Base-by-base conservation (phyloP, 2,329 filamentous ascomycete genomes). In the Stagonosporopsis vannaccii region DNA sequence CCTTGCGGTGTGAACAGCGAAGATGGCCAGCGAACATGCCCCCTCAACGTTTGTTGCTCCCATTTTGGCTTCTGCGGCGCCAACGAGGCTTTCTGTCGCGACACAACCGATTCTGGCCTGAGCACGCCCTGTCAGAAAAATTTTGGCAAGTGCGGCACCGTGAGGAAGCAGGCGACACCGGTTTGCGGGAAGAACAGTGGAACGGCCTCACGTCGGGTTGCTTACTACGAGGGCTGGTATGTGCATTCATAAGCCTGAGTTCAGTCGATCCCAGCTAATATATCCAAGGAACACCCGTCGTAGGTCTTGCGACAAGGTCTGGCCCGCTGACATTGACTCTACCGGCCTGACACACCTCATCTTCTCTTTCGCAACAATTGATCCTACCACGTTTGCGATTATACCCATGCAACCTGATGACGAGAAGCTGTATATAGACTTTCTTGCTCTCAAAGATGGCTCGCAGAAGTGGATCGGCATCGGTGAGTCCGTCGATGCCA, bases 291-390 rank as follows among this genome's bases (percentile, higher is more conserved):
- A 71, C 25, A 49, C 59, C 8, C 65, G 63, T 8, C 58, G 49
- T 1, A 58, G 59, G 12, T 43, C 51, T 5, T 73, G 70, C 30
- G 59, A 68, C 28, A 61, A 58, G 17, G 61, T 72, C 20, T 47
- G 40, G n/a, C 66, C 66, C 1, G 42, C 42, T 0, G 45, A 68
- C n/a, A 61, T 75, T 20, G 60, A 68, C 20, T 59, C 65, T 1
- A 52, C 56, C 11, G 62, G 54, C 15, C 46, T 71, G 8, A 72
- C 68, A 0, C 69, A 74, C 37, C 36, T 74, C 5, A 56, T 67
- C 25, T 63, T 72, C 32, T 76, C 79, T 0, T 82, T 81, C 51
- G 76, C 73, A 1, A 74, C 72, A 22, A 75, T 82, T 45, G 71
- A 81, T 39, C 74, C 79, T 0, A 46, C 41, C 0, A 72, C 70